Conservation (phyloP, 2,329 filamentous ascomycete species). For the Blumeria hordei region DNA sequence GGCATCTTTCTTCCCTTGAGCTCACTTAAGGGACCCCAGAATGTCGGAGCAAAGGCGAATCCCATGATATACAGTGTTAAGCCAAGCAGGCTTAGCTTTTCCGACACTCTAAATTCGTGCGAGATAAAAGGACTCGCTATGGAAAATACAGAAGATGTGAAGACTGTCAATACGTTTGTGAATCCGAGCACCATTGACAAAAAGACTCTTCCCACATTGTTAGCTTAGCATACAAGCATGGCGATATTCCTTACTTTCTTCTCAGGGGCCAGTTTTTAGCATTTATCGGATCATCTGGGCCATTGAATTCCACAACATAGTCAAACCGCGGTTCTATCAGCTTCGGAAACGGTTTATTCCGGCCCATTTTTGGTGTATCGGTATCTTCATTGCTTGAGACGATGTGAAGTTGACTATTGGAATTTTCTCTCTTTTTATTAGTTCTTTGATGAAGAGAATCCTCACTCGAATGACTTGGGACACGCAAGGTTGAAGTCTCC, state of each 20-base stretch:
- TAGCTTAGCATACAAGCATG: not conserved
- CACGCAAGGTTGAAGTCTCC: too few relatives aligned
- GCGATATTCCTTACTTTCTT: conserved; percentile 38
- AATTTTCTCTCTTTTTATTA: too few relatives aligned
- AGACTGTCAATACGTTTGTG: conserved; percentile 46
- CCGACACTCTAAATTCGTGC: conserved; percentile 31
- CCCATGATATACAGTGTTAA: conserved; percentile 47
- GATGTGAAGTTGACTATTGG: too few relatives aligned
- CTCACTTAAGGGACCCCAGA: conserved; percentile 54
- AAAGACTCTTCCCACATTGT: conserved; percentile 23
- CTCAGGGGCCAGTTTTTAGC: conserved; percentile 65
- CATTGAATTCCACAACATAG: conserved; percentile 70
- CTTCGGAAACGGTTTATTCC: too few relatives aligned
- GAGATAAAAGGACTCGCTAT: conserved; percentile 34
- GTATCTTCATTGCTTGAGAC: too few relatives aligned
- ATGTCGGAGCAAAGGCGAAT: conserved; percentile 44
- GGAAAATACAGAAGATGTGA: conserved; percentile 55
- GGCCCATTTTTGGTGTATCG: too few relatives aligned
- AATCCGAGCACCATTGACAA: conserved; percentile 47
- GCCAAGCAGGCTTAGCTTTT: conserved; percentile 37
- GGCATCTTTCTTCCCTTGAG: conserved; percentile 41
- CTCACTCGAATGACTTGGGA: too few relatives aligned
- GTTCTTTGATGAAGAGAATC: too few relatives aligned
- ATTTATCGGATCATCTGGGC: conserved; percentile 59
- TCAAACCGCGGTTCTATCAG: too few relatives aligned